Conservation (phyloP, 2,329 filamentous ascomycete genomes). For the Verticillium dahliae region DNA sequence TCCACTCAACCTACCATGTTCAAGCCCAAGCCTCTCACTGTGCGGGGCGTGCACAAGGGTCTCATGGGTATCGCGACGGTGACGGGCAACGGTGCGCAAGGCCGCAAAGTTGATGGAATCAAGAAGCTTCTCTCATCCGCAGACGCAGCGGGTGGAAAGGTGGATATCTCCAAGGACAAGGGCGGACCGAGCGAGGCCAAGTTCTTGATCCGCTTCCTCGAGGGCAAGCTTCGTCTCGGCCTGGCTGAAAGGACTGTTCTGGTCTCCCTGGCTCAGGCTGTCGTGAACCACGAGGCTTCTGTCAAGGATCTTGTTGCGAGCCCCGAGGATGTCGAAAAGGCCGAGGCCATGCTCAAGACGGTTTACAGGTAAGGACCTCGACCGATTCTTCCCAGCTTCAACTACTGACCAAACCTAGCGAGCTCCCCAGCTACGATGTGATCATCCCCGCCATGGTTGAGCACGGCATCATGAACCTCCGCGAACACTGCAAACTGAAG, state of each 20-base stretch:
- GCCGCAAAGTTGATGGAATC: slow-evolving; percentile 86
- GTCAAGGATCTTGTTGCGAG: slow-evolving; percentile 63
- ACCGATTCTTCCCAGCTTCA: background rate
- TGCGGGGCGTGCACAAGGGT: slow-evolving; percentile 80
- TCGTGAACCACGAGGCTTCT: slow-evolving; percentile 77
- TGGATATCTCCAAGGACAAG: slow-evolving; percentile 88
- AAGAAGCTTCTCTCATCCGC: slow-evolving; percentile 94
- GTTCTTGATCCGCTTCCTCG: slow-evolving; percentile 84
- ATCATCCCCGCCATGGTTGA: slow-evolving; percentile 87
- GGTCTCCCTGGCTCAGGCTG: slow-evolving; percentile 81
- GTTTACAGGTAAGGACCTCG: slow-evolving; percentile 65
- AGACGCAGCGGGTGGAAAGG: slow-evolving; percentile 68
- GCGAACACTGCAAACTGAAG: slow-evolving; percentile 81
- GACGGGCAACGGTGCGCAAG: slow-evolving; percentile 80
- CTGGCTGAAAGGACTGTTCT: slow-evolving; percentile 89
- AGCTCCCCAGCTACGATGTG: slow-evolving; percentile 90
- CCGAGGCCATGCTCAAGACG: slow-evolving; percentile 79
- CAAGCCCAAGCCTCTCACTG: slow-evolving; percentile 85
- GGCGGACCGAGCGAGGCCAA: slow-evolving; percentile 93
- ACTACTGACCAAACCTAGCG: slow-evolving; percentile 46
- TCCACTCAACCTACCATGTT: slow-evolving; percentile 97
- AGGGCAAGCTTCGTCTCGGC: slow-evolving; percentile 88
- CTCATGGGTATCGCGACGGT: slow-evolving; percentile 84
- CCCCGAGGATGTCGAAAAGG: slow-evolving; percentile 71
- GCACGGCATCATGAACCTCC: slow-evolving; percentile 76